Conservation (phyloP, 2,329 filamentous ascomycete genomes). For the Penicillium sp. region DNA sequence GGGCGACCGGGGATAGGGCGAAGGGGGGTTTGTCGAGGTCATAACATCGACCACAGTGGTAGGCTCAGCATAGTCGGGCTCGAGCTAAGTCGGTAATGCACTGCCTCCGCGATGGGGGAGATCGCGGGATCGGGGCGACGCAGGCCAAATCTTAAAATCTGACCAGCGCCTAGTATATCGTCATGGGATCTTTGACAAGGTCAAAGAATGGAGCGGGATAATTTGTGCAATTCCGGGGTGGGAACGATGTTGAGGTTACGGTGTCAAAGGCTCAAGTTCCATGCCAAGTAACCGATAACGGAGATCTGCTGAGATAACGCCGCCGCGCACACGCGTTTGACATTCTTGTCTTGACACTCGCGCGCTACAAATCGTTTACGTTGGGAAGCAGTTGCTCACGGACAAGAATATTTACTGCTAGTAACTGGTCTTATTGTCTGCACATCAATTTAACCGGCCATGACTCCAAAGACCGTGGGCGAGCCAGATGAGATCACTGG, state of each 20-base stretch:
- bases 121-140: background rate
- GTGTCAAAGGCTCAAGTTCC: slow-evolving; percentile 14
- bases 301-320: slow-evolving; percentile 27
- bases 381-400: background rate
- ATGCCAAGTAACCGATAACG: slow-evolving; percentile 29
- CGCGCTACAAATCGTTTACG: background rate
- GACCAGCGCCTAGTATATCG: background rate
- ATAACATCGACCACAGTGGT: slow-evolving; percentile 38
- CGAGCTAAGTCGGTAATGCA: slow-evolving; percentile 13
- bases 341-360: slow-evolving; percentile 14
- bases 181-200: background rate
- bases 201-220: background rate
- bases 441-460: slow-evolving; percentile 38
- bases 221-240: slow-evolving; percentile 3
- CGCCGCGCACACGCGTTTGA: slow-evolving; percentile 26
- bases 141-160: background rate
- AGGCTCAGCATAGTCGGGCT: slow-evolving; percentile 30
- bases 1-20: slow-evolving; percentile 30
- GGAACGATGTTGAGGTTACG: slow-evolving; percentile 6
- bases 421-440: background rate
- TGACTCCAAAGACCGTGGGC: slow-evolving; percentile 88
- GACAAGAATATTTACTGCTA: background rate
- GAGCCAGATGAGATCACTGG: slow-evolving; percentile 84
- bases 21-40: slow-evolving; percentile 39
- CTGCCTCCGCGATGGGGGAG: slow-evolving; percentile 10